A percentile compares a stretch with the other conserved stretches of the same genome.
phyloP scores from a whole-genome alignment of 2,329 filamentous ascomycete species.

The Stachybotrys elegans region DNA sequence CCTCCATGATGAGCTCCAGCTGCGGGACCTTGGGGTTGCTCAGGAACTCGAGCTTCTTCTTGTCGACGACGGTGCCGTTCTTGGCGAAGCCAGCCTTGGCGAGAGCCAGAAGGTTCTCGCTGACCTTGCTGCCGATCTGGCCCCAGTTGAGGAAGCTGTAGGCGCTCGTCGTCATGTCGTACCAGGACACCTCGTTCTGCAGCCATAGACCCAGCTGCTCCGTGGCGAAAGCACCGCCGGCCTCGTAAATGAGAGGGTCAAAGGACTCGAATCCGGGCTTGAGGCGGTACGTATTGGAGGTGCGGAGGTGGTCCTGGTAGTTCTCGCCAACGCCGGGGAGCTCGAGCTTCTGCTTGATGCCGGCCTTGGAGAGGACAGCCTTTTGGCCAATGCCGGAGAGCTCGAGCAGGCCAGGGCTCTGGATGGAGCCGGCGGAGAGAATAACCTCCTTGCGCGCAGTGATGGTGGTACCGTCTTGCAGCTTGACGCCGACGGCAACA shows the following conservation, averaged over 20 bases:
- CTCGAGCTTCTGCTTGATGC: not conserved
- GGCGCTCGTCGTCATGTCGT: slow-evolving; percentile 2
- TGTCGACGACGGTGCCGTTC: slow-evolving; percentile 23
- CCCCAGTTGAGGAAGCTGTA: slow-evolving; percentile 3
- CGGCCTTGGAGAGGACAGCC: not conserved
- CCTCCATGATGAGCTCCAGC: slow-evolving; percentile 22
- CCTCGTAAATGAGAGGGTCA: not conserved
- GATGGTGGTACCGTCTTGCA: not conserved
- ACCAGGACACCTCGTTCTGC: slow-evolving; percentile 3
- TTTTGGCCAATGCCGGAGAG: slow-evolving; percentile 2
- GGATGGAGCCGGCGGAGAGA: not conserved
- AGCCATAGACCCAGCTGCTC: slow-evolving; percentile 1
- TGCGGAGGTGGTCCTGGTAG: slow-evolving; percentile 2
- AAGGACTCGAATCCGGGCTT: not conserved
- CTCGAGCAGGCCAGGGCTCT: not conserved
- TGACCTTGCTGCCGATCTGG: not conserved
- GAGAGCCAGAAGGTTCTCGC: not conserved
- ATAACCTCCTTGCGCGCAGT: slow-evolving; percentile 1
- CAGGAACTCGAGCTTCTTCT: slow-evolving; percentile 35
- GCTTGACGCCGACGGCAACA: not conserved
- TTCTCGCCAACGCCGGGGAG: slow-evolving; percentile 3
- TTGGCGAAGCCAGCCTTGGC: slow-evolving; percentile 17
- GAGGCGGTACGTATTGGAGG: not conserved
- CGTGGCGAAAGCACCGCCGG: not conserved
- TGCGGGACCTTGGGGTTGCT: slow-evolving; percentile 18